phyloP scores from a whole-genome alignment of 176 grass and related monocot genomes.

The Paspalum notatum region DNA sequence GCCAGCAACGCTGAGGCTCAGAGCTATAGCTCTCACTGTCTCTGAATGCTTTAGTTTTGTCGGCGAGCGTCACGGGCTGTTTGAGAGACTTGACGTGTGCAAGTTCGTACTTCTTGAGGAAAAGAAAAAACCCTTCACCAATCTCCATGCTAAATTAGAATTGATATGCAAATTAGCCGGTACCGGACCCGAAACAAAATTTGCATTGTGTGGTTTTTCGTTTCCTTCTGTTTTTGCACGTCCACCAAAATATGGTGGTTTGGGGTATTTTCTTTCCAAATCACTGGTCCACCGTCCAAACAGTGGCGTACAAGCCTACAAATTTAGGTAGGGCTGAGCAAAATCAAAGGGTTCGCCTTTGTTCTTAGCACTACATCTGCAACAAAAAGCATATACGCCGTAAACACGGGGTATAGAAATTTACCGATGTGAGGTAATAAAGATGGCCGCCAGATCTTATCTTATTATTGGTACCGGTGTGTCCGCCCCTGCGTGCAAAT shows the following conservation, averaged over 20 bases:
- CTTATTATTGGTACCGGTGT: too few species aligned
- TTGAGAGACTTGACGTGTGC: neutral
- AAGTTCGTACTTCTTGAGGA: neutral
- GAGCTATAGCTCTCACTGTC: neutral
- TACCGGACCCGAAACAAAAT: neutral
- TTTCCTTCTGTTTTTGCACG: neutral
- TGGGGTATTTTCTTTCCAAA: neutral
- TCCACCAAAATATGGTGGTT: neutral
- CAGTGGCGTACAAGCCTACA: too few species aligned
- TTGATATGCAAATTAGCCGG: neutral
- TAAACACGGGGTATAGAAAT: too few species aligned
- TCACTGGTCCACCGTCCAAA: neutral
- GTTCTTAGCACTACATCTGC: too few species aligned
- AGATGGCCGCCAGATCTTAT: too few species aligned
- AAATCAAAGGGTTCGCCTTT: too few species aligned
- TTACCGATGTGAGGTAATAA: too few species aligned
- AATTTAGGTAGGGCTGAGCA: too few species aligned
- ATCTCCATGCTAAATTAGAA: neutral
- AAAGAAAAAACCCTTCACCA: neutral
- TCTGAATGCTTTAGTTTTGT: neutral
- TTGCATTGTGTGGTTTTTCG: neutral
- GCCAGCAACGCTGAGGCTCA: neutral
- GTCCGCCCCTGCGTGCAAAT: too few species aligned
- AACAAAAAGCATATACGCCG: too few species aligned
- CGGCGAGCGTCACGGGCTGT: constrained; percentile 13